Evolutionary conservation across 164 flowering plant genomes (phyloP).

Genomic region (Kingdonia uniflora): DNA sequence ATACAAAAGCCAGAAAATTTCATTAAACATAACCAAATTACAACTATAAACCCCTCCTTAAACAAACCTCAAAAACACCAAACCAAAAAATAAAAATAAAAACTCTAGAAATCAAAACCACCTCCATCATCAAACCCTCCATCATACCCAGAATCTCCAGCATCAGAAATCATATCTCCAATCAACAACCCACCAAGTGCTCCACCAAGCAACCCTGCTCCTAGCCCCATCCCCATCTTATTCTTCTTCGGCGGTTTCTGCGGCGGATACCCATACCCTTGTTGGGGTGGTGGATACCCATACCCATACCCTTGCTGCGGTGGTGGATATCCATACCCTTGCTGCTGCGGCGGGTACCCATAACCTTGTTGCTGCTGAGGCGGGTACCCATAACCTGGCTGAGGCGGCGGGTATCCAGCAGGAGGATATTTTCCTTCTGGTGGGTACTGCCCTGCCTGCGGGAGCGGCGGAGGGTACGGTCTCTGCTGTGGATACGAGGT

Average conservation of each 20-base stretch:
- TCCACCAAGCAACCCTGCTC: constrained; percentile 73
- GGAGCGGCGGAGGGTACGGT: constrained; percentile 5
- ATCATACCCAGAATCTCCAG: constrained; percentile 17
- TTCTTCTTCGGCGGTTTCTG: constrained; percentile 44
- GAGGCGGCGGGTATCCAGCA: neutral
- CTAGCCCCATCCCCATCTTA: constrained; percentile 58
- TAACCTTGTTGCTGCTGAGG: constrained; percentile 3
- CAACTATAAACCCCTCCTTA: no score
- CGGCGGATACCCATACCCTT: constrained; percentile 18
- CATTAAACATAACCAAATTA: no score
- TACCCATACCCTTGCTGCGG: constrained; percentile 16
- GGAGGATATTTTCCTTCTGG: constrained; percentile 3
- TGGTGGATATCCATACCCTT: constrained; percentile 6
- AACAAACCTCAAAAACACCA: no score
- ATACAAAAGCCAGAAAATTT: no score
- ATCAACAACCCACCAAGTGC: constrained; percentile 60
- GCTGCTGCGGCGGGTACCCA: constrained; percentile 19
- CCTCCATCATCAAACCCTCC: constrained; percentile 32
- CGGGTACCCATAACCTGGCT: constrained; percentile 9
- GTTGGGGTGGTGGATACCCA: constrained; percentile 14
- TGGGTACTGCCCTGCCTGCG: constrained; percentile 10
- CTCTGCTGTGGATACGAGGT: constrained; percentile 12
- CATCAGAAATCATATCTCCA: constrained; percentile 64
- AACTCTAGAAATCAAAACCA: constrained; percentile 30
- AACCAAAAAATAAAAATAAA: no score